Evolutionary conservation across 2,329 filamentous ascomycete species (phyloP), one percentile per base, ranked within the genome.

Genomic region (Coniella vitis): DNA sequence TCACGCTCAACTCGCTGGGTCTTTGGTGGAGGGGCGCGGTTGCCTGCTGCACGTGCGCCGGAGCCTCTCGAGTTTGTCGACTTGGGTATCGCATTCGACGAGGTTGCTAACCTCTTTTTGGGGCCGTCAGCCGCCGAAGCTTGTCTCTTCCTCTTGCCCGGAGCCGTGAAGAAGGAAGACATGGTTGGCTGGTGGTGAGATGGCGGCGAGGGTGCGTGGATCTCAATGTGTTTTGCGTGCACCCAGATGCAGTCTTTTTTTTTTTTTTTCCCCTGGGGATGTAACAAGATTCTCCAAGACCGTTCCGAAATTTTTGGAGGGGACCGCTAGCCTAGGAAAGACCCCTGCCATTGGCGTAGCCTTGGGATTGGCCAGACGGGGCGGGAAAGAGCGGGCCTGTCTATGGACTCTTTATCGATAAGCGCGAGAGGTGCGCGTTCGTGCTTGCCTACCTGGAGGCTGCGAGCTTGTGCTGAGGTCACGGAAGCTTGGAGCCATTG

Each of bases 131-230:
- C 63, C 21, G 75, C 74, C 49, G 51, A 51, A 10, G 71, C 66
- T 7, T 72, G 61, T 53, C 90, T 79, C 75, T 97, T 97, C 60
- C 93, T 78, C 77, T 97, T 97, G 72, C 86, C 86, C 5, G 93
- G 90, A 35, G 85, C 74, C 45, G 90, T 95, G 70, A 98, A 98
- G 70, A 97, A 98, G 35, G 90, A 95, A 61, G 91, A 95, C 90
- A 95, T 94, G 57, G 56, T 72, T 45, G 48, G 58, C 60, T 55
- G 49, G 53, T 56, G 56, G 59, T 52, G 47, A 54, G 55, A 45
- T 38, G 36, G 47, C 38, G 41, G 39, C 38, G 32, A 47, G 39
- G 36, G 47, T 43, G 39, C 47, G 47, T 43, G 19, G 40, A 20
- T 54, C 60, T 57, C 55, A 54, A 53, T 61, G 55, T 54, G 53